Base-by-base conservation (phyloP, 495 filamentous ascomycete genomes). In the Achaetomiella virescens region DNA sequence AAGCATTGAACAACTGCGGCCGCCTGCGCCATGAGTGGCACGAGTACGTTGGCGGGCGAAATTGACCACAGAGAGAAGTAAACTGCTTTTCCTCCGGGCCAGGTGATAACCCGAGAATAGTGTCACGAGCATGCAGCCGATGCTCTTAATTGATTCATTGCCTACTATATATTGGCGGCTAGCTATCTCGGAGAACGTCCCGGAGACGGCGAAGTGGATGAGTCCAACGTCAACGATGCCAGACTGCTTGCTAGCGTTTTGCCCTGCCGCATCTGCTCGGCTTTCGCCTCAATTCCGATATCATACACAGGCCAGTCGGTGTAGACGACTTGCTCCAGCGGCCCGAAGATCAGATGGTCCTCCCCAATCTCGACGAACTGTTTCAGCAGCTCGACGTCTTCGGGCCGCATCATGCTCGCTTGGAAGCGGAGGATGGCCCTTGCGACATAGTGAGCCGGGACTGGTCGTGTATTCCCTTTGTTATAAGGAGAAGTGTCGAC, bases 391-490 rank as follows among this genome's bases (percentile, higher is more conserved):
- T 61, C 58, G 17, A 62, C 51, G 31, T 67, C 62, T 17, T 63
- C 54, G 3, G 48, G 35, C 25, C 58, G 44, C 66, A 69, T 67
- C 35, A 52, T 14, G 43, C 54, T 50, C 10, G 54, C 31, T 25
- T 65, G 58, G 4, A 69, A 37, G 4, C 60, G 52, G 35, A 69
- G 51, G 14, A 63, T 52, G 9, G 55, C 64, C 18, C 45, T 53
- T 12, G 58, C 62, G 21, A 74, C 59, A 45, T 68, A 69, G 51
- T 64, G 52, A 35, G 60, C 63, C 36, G 46, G 60, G 18, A 44
- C 20, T 72, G 69, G n/a, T 74, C 71, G 48, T 67, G 62, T 0
- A 74, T 54, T 0, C 71, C 71, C 51, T 74, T 74, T 27, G 61
- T 62, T 12, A 65, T 54, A 1, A 74, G 70, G 25, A 74, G 45